Percentiles rank a stretch among this genome's conserved stretches.
phyloP scores from a whole-genome alignment of 208 protist genomes.

The Trypanosoma vivax region DNA sequence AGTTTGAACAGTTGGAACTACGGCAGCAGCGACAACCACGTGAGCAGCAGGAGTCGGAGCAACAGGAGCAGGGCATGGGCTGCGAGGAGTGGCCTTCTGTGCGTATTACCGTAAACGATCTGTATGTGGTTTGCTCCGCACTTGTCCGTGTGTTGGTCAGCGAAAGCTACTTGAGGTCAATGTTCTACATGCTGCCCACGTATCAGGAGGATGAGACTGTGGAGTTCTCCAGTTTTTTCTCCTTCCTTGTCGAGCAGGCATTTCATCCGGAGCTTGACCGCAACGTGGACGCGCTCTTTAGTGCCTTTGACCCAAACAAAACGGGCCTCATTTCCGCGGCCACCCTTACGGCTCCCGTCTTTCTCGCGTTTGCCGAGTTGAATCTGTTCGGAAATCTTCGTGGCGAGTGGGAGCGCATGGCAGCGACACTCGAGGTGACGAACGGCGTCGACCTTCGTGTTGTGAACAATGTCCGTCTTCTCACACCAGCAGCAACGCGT shows the following conservation, averaged over 20 bases:
- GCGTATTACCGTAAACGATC: slow-evolving; percentile 10
- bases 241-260: slow-evolving; percentile 46
- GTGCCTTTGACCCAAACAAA: slow-evolving; percentile 46
- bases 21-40: too few species aligned
- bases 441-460: slow-evolving; percentile 16
- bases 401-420: slow-evolving; percentile 56
- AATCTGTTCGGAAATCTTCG: slow-evolving; percentile 66
- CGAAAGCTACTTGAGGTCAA: slow-evolving; percentile 28
- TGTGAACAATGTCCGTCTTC: slow-evolving; percentile 21
- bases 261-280: slow-evolving; percentile 49
- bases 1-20: too few species aligned
- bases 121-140: slow-evolving; percentile 9
- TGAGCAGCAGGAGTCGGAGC: slow-evolving; percentile 10
- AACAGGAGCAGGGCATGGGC: background rate
- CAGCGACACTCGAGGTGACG: slow-evolving; percentile 29
- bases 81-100: background rate
- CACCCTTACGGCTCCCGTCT: slow-evolving; percentile 30
- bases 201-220: slow-evolving; percentile 21
- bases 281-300: slow-evolving; percentile 57
- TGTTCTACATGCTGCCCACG: slow-evolving; percentile 33
- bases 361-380: slow-evolving; percentile 52
- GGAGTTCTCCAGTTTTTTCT: slow-evolving; percentile 30
- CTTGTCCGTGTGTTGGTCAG: slow-evolving; percentile 32
- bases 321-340: slow-evolving; percentile 39
- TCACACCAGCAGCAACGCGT: slow-evolving; percentile 25